Conservation (phyloP, 1,284 basidiomycete species). For the Microbotryum violaceum region DNA sequence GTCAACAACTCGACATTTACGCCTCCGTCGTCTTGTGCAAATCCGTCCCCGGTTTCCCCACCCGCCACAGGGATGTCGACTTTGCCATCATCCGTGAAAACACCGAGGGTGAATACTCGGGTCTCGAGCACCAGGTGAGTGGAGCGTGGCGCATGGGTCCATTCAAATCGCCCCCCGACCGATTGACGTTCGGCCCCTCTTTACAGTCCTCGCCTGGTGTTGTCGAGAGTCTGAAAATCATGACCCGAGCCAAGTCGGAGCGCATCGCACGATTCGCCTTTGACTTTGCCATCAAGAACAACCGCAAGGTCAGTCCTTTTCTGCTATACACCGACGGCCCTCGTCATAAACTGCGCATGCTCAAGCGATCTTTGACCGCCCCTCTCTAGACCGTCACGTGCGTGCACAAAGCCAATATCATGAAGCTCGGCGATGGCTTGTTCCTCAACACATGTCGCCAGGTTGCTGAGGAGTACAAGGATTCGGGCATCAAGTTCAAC, state of each 20-base stretch:
- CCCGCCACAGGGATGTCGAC: constrained; percentile 93
- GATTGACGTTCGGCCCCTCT: not conserved
- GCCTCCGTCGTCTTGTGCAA: constrained; percentile 98
- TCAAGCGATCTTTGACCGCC: not conserved
- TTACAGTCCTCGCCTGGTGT: constrained; percentile 84
- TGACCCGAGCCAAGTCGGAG: constrained; percentile 90
- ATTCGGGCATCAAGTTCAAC: constrained; percentile 82
- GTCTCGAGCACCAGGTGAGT: constrained; percentile 78
- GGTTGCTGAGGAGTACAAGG: constrained; percentile 88
- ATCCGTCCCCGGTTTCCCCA: constrained; percentile 92
- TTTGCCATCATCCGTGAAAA: constrained; percentile 99
- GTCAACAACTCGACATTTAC: constrained; percentile 98
- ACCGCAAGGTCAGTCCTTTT: constrained; percentile 64
- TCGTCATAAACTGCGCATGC: not conserved
- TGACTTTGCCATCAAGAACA: constrained; percentile 98
- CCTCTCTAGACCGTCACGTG: constrained; percentile 88
- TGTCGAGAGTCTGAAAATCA: constrained; percentile 97
- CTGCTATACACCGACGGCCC: not conserved
- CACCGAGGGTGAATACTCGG: constrained; percentile 99
- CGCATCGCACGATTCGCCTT: constrained; percentile 96
- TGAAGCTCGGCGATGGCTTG: constrained; percentile 99
- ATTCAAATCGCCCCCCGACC: not conserved
- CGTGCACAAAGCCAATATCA: constrained; percentile 99
- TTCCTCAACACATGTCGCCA: constrained; percentile 98
- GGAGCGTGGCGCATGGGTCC: no score